Evolutionary conservation across 1,284 basidiomycete species (phyloP).

Genomic region (Meira miltonrushii): DNA sequence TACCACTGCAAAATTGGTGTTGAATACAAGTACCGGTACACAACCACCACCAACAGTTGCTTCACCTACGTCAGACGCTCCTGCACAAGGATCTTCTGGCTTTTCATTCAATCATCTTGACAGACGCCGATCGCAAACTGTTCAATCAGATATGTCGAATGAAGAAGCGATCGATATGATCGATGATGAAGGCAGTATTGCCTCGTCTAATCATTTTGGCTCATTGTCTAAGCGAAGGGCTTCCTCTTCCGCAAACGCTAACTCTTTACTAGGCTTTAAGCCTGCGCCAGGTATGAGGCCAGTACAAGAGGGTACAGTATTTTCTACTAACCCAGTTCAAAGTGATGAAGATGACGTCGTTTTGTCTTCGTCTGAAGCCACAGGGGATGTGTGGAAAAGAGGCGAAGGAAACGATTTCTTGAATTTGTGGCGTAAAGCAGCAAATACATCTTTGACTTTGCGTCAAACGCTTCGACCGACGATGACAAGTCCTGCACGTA

Average conservation of each 20-base stretch:
- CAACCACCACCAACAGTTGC: too few species aligned
- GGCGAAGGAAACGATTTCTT: slow-evolving; percentile 23
- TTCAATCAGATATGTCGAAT: slow-evolving; percentile 13
- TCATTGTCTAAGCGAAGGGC: neutral
- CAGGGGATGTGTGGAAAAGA: slow-evolving; percentile 18
- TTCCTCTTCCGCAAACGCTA: neutral
- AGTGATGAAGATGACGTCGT: neutral
- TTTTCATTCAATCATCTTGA: too few species aligned
- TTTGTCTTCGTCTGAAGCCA: neutral
- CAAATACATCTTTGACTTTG: slow-evolving; percentile 2
- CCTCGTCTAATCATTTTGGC: neutral
- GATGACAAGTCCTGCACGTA: neutral
- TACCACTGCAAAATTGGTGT: too few species aligned
- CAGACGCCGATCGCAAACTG: neutral
- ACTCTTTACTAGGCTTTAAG: neutral
- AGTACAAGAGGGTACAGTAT: slow-evolving; percentile 26
- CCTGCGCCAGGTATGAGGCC: slow-evolving; percentile 21
- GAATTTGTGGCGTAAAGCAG: slow-evolving; percentile 14
- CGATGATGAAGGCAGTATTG: slow-evolving; percentile 23
- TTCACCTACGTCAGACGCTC: too few species aligned
- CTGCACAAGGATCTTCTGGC: too few species aligned
- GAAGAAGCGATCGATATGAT: slow-evolving; percentile 33
- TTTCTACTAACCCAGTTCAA: slow-evolving; percentile 11
- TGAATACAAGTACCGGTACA: too few species aligned
- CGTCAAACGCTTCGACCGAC: slow-evolving; percentile 11